Evolutionary conservation across 2,329 filamentous ascomycete species (phyloP), one percentile per base, ranked within the genome.

Genomic region (Trichoderma polysporum): DNA sequence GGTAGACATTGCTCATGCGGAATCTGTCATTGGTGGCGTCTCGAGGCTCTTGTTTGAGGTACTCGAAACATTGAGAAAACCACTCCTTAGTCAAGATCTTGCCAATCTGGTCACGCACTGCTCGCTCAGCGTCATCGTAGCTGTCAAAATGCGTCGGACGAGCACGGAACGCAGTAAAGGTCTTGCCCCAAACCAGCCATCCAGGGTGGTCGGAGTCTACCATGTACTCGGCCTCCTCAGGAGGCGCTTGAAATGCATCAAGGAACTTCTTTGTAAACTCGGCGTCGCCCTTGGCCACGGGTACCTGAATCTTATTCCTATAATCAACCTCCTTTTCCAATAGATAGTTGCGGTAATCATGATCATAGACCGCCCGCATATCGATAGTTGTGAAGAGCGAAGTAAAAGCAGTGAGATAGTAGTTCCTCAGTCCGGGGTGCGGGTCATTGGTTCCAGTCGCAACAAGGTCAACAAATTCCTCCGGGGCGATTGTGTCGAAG

Each of bases 121-220:
- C 84, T 72, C 80, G 88, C 77, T 99, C 95, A 0, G 92, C 81
- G 15, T 92, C 89, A 73, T 99, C 95, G 73, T 95, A 99, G 52
- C 78, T 80, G 45, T 83, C 87, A 78, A 82, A 97, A 74, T 78
- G 89, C 78, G 76, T 80, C 70, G 93, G 88, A 61, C 91, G 90
- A 2, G 91, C 88, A 68, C 88, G 88, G 76, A 90, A 93, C 0
- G 90, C 95, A 15, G 88, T 89, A 83, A 98, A 94, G 35, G 85
- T 88, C 78, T 95, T 92, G 61, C 91, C 91, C 95, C 95, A 99
- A 0, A 97, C 93, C 19, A 99, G 85, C 96, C 96, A 99, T 35
- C 95, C 95, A 4, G 94, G 93, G 75, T 96, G 91, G 75, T 98
- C 94, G 64, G 89, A 87, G 75, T 99, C 95, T 53, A 98, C 88